Evolutionary conservation across 2,329 filamentous ascomycete species (phyloP), one percentile per base, ranked within the genome.

Genomic region (Fusarium torreyae): DNA sequence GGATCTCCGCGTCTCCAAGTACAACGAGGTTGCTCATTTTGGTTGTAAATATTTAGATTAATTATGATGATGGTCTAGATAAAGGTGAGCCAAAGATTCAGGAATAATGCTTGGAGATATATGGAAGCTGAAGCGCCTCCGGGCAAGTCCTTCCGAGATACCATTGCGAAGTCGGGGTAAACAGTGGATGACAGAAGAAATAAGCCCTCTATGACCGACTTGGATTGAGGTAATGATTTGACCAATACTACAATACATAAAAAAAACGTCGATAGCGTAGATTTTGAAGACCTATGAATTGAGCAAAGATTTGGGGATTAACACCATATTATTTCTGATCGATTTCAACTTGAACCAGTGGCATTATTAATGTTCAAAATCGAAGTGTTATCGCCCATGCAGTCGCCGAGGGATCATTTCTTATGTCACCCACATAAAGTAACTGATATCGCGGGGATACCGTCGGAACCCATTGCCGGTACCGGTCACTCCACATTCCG

Each of bases 1-100:
- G 56, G 3, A 75, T 69, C 7, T 53, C 59, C 0, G 40, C 13
- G 26, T 75, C 68, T 10, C 60, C 59, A 22, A 75, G 68, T 20
- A 71, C 54, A 11, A 65, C 26, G 3, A 68, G 48, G 5, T 31
- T 26, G 40, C 13, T 28, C 36, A 57, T 72, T 9, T 44, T 56
- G 62, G 17, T 3, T n/a, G 14, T 34, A 1, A 15, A 18, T 14
- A 8, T 15, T 15, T 15, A 28, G 15, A 26, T 18, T 7, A 26
- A 22, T 44, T 44, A 28, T 44, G 14, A 2, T 14, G 14, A 42
- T 42, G 13, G 13, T 24, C 22, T 17, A 8, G 13, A 15, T 13
- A 15, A 9, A 11, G 15, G 13, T 5, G 13, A 15, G 15, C 7
- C 22, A 17, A 42, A 17, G 6, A 9, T 10, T 15, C 6, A 42